Base-by-base conservation (phyloP, 305 asterid species). In the Fraxinus xanthoxyloides region DNA sequence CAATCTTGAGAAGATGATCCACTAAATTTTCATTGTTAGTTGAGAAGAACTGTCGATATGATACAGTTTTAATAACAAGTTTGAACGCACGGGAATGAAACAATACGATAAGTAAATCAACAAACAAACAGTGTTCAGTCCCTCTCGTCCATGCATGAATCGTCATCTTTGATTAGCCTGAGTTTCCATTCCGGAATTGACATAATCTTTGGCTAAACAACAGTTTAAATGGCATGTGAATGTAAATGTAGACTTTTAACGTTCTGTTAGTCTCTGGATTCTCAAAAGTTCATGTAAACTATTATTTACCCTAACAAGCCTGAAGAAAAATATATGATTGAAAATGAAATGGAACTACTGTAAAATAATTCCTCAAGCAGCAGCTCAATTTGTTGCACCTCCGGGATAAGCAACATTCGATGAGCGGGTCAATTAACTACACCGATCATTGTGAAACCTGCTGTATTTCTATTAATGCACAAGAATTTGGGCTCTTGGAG, bases 261-360 rank as follows among this genome's bases (percentile, higher is more conserved):
- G 17, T 9, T 40, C 17, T 40, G 77, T 74, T 19, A 30, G 46
- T 73, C 30, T 19, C 79, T 28, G 83, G 81, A 67, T 78, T 46
- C 75, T 43, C 48, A 7, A 40, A 23, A 21, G 69, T 72, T 79
- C 79, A 35, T 80, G 75, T 21, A 82, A 83, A 85, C 86, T 28
- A 78, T 38, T 85, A 91, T 88, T 87, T 89, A 88, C 92, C 87
- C 1, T 63, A 43, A 82, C 75, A 81, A 79, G 72, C 91, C 89
- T 84, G 89, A 82, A 81, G 56, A 81, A 80, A 81, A 80, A 59
- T 40, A 82, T 31, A 65, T 67, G 23, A 79, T 43, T 1, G 73
- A 51, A 73, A 9, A 70, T 5, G 56, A 87, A 75, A 79, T 23
- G 0, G 74, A 43, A 82, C 23, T 72, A 43, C 28, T 54, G 24